Base-by-base conservation (phyloP, 2,329 filamentous ascomycete genomes). In the Bipolaris oryzae region DNA sequence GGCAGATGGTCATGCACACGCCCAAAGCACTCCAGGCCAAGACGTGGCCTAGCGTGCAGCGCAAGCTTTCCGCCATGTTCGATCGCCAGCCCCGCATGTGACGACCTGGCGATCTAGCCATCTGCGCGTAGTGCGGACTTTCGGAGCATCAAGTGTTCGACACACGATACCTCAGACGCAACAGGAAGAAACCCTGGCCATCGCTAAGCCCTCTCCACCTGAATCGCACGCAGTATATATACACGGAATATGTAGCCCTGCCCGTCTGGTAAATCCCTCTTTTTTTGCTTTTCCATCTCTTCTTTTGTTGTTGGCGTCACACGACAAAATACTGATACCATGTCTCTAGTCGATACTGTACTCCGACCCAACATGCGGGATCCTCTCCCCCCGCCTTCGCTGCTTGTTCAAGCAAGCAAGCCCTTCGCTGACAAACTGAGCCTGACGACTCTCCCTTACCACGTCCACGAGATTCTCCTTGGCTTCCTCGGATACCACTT, bases 391-490 rank as follows among this genome's bases (percentile, higher is more conserved):
- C 63, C 81, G 61, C 87, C 87, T 51, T 81, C 82, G 51, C 79
- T 80, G 77, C 80, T 88, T 51, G 76, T 81, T 61, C 68, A 76
- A 58, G 81, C 86, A 57, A 78, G 87, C 48, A 82, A 86, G 73
- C 89, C 89, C 11, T 81, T 86, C 70, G 87, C 89, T 57, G 83
- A 89, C 62, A 80, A 78, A 61, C 78, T 89, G 57, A 76, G 79
- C 50, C 79, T 94, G 45, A 81, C 82, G 3, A 88, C 88, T 2
- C 82, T 95, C n/a, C 89, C 90, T 6, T 79, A 88, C 39, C 91
- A 95, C 76, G 81, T 89, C 61, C 91, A 95, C 78, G 90, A 95
- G 76, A 82, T 94, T 31, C 59, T 92, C 53, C 78, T 86, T 58
- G 85, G 87, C 38, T 86, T 88, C 56, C 62, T 85, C 37, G 78